Evolutionary conservation across 108 stramenopile genomes (phyloP).

Genomic region (Asterionellopsis glacialis): DNA sequence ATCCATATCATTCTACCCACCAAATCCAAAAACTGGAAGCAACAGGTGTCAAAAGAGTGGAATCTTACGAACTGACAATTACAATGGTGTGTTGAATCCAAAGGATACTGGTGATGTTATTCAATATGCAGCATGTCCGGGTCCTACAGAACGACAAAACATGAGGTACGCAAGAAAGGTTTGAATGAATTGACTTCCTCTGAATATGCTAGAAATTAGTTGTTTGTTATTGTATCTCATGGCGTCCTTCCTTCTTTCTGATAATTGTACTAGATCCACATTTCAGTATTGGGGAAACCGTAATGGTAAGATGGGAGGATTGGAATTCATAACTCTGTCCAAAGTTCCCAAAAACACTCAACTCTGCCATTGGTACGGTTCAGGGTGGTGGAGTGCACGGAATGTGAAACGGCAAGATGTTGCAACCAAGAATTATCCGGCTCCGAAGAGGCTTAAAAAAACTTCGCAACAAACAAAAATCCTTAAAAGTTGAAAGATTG

Average conservation of each 20-base stretch:
- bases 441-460: slow-evolving; percentile 12
- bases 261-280: slow-evolving; percentile 24
- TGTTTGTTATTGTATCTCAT: background rate
- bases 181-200: too few species aligned
- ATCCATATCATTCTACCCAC: slow-evolving; percentile 59
- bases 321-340: slow-evolving; percentile 55
- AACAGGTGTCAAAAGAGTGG: slow-evolving; percentile 36
- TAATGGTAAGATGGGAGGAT: slow-evolving; percentile 47
- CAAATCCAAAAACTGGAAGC: slow-evolving; percentile 41
- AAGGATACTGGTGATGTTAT: slow-evolving; percentile 48
- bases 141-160: slow-evolving; percentile 56
- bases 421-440: slow-evolving; percentile 55
- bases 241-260: background rate
- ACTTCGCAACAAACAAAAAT: too few species aligned
- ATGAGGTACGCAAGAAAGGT: slow-evolving; percentile 19
- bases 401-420: slow-evolving; percentile 49
- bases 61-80: slow-evolving; percentile 43
- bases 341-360: slow-evolving; percentile 54
- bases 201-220: background rate
- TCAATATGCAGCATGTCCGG: slow-evolving; percentile 62
- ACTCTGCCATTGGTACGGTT: slow-evolving; percentile 62
- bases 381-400: slow-evolving; percentile 55
- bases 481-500: too few species aligned
- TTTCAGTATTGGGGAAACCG: slow-evolving; percentile 63
- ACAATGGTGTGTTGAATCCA: slow-evolving; percentile 68